Evolutionary conservation across 805 yeast species (phyloP), one percentile per base, ranked within the genome.

Genomic region (Kazachstania taianensis): DNA sequence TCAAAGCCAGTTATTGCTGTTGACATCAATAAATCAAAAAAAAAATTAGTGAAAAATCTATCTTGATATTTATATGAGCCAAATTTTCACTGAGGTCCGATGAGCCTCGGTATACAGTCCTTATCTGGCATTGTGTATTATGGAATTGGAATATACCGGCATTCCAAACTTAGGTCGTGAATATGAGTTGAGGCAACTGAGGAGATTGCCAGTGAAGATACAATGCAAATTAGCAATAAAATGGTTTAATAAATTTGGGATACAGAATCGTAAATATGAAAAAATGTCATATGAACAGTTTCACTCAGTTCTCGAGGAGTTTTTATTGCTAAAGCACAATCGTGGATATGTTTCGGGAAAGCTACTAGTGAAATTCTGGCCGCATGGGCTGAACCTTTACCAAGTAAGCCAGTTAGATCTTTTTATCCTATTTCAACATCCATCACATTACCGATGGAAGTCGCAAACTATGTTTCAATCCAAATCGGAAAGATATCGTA

Each of bases 351-450:
- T 49, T 5, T 45, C 46, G 2, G 38, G 33, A 9, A 38, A 36
- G 22, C 41, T 52, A 27, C 20, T 50, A 20, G 22, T 31, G 5
- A 38, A 41, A 31, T 51, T 43, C 35, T 53, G 53, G 53, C 53
- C 49, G 1, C 32, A 40, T 4, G 60, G 60, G 4, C 32, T 53
- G 15, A 49, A 41, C 30, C 20, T 53, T 9, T 43, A 75, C 13
- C 94, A 82, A 50, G 50, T 76, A 28, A 78, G 92, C 0, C 85
- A 80, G 41, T 57, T 81, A 5, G 92, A 82, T 45, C 72, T 79
- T 36, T 81, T 78, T 44, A 49, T 70, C 30, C 61, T 81, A 30
- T 70, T 81, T 2, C 81, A 78, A 45, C 67, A 70, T 39, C 77
- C 86, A 0, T 57, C 42, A 18, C 41, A 44, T 2, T 55, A 49